Conservation (phyloP, 2,329 filamentous ascomycete species). For the Botryotinia convoluta region DNA sequence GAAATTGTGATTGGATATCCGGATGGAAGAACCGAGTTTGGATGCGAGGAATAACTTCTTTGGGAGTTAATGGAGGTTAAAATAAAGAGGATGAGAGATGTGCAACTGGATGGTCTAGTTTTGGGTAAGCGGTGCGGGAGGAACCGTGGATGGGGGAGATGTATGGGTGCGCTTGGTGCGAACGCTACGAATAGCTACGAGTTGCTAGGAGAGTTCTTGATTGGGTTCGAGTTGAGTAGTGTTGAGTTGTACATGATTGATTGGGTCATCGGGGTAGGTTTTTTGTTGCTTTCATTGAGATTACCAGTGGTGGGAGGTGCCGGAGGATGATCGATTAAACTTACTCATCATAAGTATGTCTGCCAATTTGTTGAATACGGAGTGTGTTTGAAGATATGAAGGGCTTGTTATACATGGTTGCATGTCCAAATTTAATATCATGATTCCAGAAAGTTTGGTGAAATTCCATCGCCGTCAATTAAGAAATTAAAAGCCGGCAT, state of each 20-base stretch:
- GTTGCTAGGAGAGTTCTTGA: neutral
- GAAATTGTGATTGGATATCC: neutral
- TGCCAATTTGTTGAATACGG: neutral
- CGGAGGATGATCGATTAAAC: neutral
- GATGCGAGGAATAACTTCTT: neutral
- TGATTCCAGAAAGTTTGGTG: too few relatives aligned
- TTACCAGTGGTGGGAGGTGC: neutral
- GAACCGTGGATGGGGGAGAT: neutral
- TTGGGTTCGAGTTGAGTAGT: neutral
- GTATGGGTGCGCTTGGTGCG: too few relatives aligned
- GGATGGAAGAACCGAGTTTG: neutral
- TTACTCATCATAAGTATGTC: neutral
- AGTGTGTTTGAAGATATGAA: too few relatives aligned
- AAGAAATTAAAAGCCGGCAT: neutral
- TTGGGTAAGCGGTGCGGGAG: neutral
- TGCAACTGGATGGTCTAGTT: neutral
- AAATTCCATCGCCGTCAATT: neutral
- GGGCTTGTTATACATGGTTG: rapidly evolving
- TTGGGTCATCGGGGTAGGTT: neutral
- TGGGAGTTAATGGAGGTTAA: neutral
- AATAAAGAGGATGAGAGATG: neutral
- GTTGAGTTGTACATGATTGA: neutral
- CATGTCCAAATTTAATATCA: too few relatives aligned
- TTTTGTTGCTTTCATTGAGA: neutral
- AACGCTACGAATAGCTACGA: neutral